Percentiles rank a stretch among this genome's conserved stretches.
Evolutionary conservation across 2,329 filamentous ascomycete species (phyloP).

Genomic region (Trichoderma harzianum): DNA sequence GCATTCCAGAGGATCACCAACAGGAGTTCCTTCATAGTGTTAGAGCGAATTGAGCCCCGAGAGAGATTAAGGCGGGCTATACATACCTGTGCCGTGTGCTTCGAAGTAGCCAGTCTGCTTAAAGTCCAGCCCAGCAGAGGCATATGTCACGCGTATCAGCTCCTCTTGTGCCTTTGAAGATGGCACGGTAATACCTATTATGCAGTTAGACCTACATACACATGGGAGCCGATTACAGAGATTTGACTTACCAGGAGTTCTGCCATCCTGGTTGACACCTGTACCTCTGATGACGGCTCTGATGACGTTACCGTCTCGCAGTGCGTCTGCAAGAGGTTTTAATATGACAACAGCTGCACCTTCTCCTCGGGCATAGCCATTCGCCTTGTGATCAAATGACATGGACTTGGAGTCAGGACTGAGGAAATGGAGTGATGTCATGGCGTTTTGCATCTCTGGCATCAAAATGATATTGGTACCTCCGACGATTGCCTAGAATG

Average conservation of each 20-base stretch:
- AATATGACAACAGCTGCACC: neutral
- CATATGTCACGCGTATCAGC: neutral
- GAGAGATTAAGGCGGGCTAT: neutral
- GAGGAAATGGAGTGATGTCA: neutral
- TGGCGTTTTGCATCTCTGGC: neutral
- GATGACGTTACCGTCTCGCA: neutral
- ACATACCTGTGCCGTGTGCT: neutral
- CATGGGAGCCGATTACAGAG: neutral
- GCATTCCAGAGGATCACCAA: neutral
- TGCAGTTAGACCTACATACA: neutral
- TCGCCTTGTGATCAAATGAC: neutral
- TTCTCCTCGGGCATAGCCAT: neutral
- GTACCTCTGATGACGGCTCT: neutral
- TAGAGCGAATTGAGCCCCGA: neutral
- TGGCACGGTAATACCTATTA: neutral
- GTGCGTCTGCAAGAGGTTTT: neutral
- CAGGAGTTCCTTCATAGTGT: neutral
- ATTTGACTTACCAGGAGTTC: neutral
- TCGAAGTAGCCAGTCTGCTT: neutral
- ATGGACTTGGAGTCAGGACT: neutral
- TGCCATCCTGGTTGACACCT: neutral
- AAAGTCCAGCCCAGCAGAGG: neutral
- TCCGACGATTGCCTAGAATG: neutral
- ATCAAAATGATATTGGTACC: neutral
- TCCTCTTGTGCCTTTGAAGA: neutral